Percentiles rank a stretch among this genome's conserved stretches.
These are phyloP conservation scores for Ophiobolus disseminans DNA, from an alignment of 2,329 filamentous ascomycete genomes.

Conservation along the genomic window DNA sequence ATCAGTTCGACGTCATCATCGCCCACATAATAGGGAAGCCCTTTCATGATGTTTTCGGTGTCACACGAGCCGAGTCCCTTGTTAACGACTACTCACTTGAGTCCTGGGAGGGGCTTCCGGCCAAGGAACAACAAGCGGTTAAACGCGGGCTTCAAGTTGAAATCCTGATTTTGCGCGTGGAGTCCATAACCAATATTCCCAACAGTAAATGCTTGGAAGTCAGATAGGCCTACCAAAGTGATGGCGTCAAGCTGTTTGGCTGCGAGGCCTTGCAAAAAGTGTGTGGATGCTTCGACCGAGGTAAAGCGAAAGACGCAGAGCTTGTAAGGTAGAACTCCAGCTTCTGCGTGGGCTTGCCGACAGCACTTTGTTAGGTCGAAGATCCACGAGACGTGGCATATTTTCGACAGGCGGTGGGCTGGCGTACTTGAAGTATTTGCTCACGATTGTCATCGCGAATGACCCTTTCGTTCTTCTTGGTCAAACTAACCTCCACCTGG, in stretches of 20 bases:
- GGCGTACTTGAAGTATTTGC: not conserved
- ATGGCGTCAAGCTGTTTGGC: no score
- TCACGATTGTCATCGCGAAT: not conserved
- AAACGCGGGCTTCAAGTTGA: no score
- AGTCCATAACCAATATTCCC: not conserved
- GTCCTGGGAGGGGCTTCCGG: no score
- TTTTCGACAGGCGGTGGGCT: not conserved
- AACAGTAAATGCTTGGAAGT: not conserved
- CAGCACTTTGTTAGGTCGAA: not conserved
- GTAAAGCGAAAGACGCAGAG: not conserved
- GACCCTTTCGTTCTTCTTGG: not conserved
- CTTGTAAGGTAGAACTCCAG: not conserved
- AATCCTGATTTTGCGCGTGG: no score
- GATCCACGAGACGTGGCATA: not conserved
- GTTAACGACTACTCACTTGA: no score
- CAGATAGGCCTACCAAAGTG: not conserved
- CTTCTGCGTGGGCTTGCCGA: not conserved
- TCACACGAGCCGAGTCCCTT: no score
- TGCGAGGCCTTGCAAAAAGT: not conserved
- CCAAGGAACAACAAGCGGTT: no score
- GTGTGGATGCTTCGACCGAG: not conserved
- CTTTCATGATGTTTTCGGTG: no score
- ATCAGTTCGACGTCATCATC: no score
- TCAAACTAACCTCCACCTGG: not conserved
- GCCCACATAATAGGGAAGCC: no score